Evolutionary conservation across 2,329 filamentous ascomycete species (phyloP), one percentile per base, ranked within the genome.

Genomic region (Macrophomina phaseolina): DNA sequence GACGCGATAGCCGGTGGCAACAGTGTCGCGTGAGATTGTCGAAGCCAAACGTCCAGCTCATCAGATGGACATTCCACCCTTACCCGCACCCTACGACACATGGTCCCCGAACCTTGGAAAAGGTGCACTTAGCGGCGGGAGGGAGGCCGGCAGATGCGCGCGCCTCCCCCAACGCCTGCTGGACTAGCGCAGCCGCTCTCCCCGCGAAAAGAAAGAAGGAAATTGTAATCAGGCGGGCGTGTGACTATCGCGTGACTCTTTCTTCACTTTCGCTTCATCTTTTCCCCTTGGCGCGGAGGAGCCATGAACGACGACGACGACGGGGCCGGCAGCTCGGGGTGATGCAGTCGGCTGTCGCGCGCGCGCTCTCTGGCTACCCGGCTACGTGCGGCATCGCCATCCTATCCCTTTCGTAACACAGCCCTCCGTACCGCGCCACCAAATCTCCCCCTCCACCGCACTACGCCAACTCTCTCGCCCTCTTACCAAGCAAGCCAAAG

Each of bases 21-120:
- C 45, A 62, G 58, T 49, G 58, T 62, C 58, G 58, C 58, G 58
- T 62, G 58, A 62, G 58, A 40, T 36, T 8, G 8, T 34, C 32
- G 42, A n/a, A 45, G 4, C 42, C 7, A 16, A 9, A 7, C 32
- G 16, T 38, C 32, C 52, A 55, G 32, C 34, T 8, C 30, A 18
- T 12, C n/a, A 40, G 34, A 23, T n/a, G 38, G 34, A 38, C 36
- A 9, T 38, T 36, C 34, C 30, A 34, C 34, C 16, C 52, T 16
- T 18, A n/a, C 16, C n/a, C 16, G 38, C 32, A 14, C 32, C 18
- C 16, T 23, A 23, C 23, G 23, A 18, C 49, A 53, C 49, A 16
- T 5, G 30, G 6, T n/a, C 30, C 6, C 49, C 30, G 49, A 30
- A 30, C 28, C 49, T 30, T 30, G 49, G 2, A 12, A 6, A 28